Evolutionary conservation across 2,329 filamentous ascomycete species (phyloP).

Genomic region (Septoria linicola): DNA sequence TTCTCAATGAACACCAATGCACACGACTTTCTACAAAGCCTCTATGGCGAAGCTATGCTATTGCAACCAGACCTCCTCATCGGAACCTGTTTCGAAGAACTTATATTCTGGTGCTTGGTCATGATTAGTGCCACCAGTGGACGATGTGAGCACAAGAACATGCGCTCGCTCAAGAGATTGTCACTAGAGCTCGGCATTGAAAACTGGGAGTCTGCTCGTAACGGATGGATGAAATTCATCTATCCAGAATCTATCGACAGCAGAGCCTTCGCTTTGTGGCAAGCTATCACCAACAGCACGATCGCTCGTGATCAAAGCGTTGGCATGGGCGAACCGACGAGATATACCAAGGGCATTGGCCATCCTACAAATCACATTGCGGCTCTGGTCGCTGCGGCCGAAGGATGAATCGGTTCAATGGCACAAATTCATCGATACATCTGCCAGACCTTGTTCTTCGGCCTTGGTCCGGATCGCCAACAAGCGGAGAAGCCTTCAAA

Average conservation of each 20-base stretch:
- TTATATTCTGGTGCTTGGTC: slow-evolving; percentile 24
- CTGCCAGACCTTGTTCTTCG: too few relatives aligned
- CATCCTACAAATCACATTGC: slow-evolving; percentile 21
- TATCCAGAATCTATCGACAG: slow-evolving; percentile 18
- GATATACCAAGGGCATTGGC: slow-evolving; percentile 17
- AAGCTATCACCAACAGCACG: slow-evolving; percentile 18
- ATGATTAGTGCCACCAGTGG: slow-evolving; percentile 23
- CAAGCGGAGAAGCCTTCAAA: too few relatives aligned
- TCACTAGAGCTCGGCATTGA: slow-evolving; percentile 12
- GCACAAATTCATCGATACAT: not conserved
- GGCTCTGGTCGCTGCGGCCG: slow-evolving; percentile 15
- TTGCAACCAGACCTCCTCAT: slow-evolving; percentile 20
- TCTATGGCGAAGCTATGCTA: slow-evolving; percentile 17
- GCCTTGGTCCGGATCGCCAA: too few relatives aligned
- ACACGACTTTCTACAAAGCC: slow-evolving; percentile 12
- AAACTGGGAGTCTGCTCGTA: slow-evolving; percentile 13
- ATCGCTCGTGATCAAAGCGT: slow-evolving; percentile 12
- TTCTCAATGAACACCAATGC: slow-evolving; percentile 10
- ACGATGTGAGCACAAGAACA: slow-evolving; percentile 20
- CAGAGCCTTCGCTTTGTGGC: slow-evolving; percentile 21
- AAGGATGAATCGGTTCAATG: slow-evolving; percentile 4
- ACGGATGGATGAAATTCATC: slow-evolving; percentile 12
- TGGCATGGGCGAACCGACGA: slow-evolving; percentile 16
- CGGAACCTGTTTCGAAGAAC: slow-evolving; percentile 24
- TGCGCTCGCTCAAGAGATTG: slow-evolving; percentile 21